phyloP scores from a whole-genome alignment of 345 rosid species.

The Camelina laxa region DNA sequence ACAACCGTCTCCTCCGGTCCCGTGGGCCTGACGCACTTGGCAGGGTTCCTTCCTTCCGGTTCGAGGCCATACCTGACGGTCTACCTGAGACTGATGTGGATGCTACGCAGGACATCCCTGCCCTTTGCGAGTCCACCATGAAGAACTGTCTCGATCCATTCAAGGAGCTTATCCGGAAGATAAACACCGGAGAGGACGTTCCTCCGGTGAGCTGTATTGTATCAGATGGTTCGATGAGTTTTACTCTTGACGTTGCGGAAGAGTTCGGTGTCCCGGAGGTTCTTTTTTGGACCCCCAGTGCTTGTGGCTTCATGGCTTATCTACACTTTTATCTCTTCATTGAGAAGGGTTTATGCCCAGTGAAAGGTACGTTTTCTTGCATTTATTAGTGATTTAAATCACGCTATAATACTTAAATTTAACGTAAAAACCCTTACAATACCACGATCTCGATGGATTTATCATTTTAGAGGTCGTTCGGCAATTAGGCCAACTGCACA shows the following conservation, averaged over 20 bases:
- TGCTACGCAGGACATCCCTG: constrained; percentile 42
- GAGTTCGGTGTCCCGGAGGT: constrained; percentile 10
- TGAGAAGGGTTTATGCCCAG: constrained; percentile 16
- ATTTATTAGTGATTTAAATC: background rate
- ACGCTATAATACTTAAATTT: background rate
- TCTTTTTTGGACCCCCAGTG: constrained; percentile 24
- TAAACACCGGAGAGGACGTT: background rate
- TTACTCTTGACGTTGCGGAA: constrained; percentile 19
- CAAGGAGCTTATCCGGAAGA: constrained; percentile 16
- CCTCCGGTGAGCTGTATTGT: constrained; percentile 29
- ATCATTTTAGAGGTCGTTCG: background rate
- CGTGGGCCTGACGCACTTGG: constrained; percentile 35
- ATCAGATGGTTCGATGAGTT: constrained; percentile 13
- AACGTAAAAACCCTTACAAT: background rate
- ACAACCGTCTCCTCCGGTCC: constrained; percentile 43
- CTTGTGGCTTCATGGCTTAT: constrained; percentile 28
- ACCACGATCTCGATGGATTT: background rate
- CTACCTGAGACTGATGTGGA: constrained; percentile 33
- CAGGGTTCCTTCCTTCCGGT: constrained; percentile 40
- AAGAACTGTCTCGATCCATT: constrained; percentile 39
- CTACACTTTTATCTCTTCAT: constrained; percentile 11
- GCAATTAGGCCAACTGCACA: background rate
- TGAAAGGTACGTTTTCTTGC: constrained; percentile 6
- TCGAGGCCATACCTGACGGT: constrained; percentile 50
- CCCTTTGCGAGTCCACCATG: constrained; percentile 39